phyloP scores from a whole-genome alignment of 164 flowering plant species.

The Umbilicus rupestris region DNA sequence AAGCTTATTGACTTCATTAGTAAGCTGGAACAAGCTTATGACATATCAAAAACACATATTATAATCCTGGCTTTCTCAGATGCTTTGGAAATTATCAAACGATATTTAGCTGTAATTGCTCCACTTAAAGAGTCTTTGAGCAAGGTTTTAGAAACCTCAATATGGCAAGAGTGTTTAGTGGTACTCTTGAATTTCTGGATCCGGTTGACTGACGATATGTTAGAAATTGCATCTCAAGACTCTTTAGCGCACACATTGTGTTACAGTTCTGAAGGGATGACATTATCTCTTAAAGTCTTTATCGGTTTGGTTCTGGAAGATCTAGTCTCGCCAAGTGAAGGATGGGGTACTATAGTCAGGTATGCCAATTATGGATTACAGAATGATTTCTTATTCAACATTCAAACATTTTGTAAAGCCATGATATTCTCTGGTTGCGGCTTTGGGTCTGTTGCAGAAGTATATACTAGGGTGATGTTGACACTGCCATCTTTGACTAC shows the following conservation, averaged over 20 bases:
- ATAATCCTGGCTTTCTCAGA: constrained; percentile 30
- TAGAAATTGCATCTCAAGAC: constrained; percentile 27
- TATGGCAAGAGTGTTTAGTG: constrained; percentile 62
- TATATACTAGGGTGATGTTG: constrained; percentile 32
- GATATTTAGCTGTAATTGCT: constrained; percentile 35
- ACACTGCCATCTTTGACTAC: constrained; percentile 13
- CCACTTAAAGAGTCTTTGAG: constrained; percentile 22
- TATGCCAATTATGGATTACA: constrained; percentile 30
- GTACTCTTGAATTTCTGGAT: constrained; percentile 63
- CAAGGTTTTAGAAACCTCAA: constrained; percentile 30
- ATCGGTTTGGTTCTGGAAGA: constrained; percentile 47
- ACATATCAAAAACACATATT: constrained; percentile 36
- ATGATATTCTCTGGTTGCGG: constrained; percentile 78
- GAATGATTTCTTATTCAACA: constrained; percentile 25
- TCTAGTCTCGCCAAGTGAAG: constrained; percentile 45
- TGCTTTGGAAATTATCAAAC: constrained; percentile 42
- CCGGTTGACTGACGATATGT: constrained; percentile 50
- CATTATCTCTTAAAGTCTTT: constrained; percentile 44
- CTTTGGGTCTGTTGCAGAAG: constrained; percentile 45
- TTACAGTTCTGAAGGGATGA: constrained; percentile 28
- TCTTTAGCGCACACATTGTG: constrained; percentile 19
- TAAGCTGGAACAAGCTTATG: constrained; percentile 68
- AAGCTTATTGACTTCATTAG: constrained; percentile 30
- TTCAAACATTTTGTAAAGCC: constrained; percentile 47
- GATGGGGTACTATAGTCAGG: constrained; percentile 46